phyloP scores from a whole-genome alignment of 208 protist genomes.

The Crithidia brevicula region DNA sequence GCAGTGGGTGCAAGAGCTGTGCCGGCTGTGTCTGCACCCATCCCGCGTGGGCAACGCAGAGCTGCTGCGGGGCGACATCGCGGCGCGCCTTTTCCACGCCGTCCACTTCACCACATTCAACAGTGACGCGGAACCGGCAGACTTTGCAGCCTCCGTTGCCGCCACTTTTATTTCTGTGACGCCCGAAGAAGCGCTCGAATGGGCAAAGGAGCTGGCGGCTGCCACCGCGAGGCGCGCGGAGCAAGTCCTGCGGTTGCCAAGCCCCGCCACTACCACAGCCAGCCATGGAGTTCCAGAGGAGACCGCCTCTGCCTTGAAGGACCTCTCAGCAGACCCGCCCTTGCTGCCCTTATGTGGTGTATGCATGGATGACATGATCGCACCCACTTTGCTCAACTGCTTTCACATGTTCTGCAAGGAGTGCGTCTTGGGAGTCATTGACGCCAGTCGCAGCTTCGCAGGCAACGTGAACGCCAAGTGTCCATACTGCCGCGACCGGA shows the following conservation, averaged over 20 bases:
- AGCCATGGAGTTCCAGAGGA: conserved; percentile 27
- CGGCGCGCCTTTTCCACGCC: conserved; percentile 8
- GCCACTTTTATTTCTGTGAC: conserved; percentile 37
- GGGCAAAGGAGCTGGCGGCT: conserved; percentile 20
- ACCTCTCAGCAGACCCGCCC: conserved; percentile 41
- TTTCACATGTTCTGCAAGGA: conserved; percentile 70
- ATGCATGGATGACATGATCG: conserved; percentile 52
- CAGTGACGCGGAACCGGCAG: not conserved
- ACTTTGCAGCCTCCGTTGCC: conserved; percentile 13
- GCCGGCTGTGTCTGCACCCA: conserved; percentile 45
- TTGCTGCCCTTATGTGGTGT: conserved; percentile 46
- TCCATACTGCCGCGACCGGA: conserved; percentile 48
- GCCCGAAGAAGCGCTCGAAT: conserved; percentile 39
- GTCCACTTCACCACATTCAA: not conserved
- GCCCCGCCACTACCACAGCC: not conserved
- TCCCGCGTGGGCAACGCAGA: conserved; percentile 19
- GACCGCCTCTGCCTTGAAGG: conserved; percentile 32
- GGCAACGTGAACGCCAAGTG: conserved; percentile 40
- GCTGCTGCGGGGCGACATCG: conserved; percentile 24
- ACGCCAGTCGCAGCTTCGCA: conserved; percentile 29
- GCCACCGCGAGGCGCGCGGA: not conserved
- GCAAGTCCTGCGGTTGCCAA: not conserved
- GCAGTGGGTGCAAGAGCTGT: conserved; percentile 55
- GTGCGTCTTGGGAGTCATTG: conserved; percentile 49
- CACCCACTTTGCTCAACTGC: conserved; percentile 53